Evolutionary conservation across 2,329 filamentous ascomycete species (phyloP).

Genomic region (Zymoseptoria ardabiliae): DNA sequence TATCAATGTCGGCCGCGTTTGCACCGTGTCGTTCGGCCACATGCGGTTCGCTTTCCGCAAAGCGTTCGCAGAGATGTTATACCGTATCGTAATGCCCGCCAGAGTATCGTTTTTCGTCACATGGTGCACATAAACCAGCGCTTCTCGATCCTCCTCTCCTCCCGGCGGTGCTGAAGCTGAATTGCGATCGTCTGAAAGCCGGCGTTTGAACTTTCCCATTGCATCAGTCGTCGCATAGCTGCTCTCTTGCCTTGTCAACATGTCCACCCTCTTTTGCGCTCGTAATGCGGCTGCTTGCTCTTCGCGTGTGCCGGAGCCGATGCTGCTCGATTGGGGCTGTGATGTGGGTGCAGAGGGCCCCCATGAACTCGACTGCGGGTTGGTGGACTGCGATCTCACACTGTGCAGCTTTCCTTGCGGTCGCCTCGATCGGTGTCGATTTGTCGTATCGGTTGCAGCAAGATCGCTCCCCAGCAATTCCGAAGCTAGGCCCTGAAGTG

Average conservation of each 20-base stretch:
- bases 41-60: constrained; percentile 85
- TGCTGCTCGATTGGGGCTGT: constrained; percentile 28
- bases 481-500: constrained; percentile 43
- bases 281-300: constrained; percentile 41
- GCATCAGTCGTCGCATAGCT: constrained; percentile 37
- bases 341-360: constrained; percentile 34
- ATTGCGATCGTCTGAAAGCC: constrained; percentile 58
- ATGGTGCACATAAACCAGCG: constrained; percentile 83
- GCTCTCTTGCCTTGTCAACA: constrained; percentile 32
- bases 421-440: constrained; percentile 26
- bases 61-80: constrained; percentile 74
- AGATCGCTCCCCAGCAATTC: constrained; percentile 40
- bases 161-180: constrained; percentile 42
- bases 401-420: constrained; percentile 19
- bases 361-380: constrained; percentile 41
- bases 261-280: constrained; percentile 43
- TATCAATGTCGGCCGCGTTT: constrained; percentile 70
- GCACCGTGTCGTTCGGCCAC: constrained; percentile 89
- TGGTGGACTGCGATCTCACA: constrained; percentile 22
- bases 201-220: constrained; percentile 51
- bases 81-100: constrained; percentile 82
- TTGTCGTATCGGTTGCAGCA: constrained; percentile 6
- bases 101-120: constrained; percentile 79
- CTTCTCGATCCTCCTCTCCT: constrained; percentile 61
- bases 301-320: constrained; percentile 41